These are phyloP conservation scores for Fusarium xyrophilum DNA, from an alignment of 2,329 filamentous ascomycete species.

Conservation along the genomic window DNA sequence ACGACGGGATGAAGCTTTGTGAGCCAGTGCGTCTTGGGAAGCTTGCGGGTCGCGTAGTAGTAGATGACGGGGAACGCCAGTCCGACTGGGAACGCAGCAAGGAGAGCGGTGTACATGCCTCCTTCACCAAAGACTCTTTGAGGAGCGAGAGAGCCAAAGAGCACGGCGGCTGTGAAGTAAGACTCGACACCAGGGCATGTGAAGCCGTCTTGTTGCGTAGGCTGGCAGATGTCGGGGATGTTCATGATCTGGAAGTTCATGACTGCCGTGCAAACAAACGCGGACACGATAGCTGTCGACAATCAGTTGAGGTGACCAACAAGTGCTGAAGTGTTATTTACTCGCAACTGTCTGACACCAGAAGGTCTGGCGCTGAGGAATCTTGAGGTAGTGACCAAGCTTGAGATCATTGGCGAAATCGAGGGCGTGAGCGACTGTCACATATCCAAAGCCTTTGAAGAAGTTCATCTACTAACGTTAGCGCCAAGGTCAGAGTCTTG, in stretches of 20 bases:
- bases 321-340: background rate
- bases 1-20: slow-evolving; percentile 54
- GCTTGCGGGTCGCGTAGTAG: slow-evolving; percentile 47
- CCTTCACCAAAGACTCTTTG: slow-evolving; percentile 47
- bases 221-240: slow-evolving; percentile 49
- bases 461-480: slow-evolving; percentile 49
- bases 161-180: slow-evolving; percentile 50
- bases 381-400: slow-evolving; percentile 55
- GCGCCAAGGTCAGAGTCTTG: accelerated
- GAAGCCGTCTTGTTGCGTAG: slow-evolving; percentile 46
- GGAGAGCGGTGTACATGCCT: slow-evolving; percentile 47
- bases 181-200: slow-evolving; percentile 50
- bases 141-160: slow-evolving; percentile 52
- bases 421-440: slow-evolving; percentile 48
- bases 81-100: slow-evolving; percentile 52
- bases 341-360: slow-evolving; percentile 46
- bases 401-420: slow-evolving; percentile 49
- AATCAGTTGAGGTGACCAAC: background rate
- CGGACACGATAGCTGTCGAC: slow-evolving; percentile 42
- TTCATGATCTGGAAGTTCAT: slow-evolving; percentile 49
- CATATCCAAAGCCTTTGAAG: slow-evolving; percentile 54
- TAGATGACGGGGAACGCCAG: slow-evolving; percentile 47
- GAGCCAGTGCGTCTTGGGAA: slow-evolving; percentile 45
- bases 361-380: slow-evolving; percentile 48
- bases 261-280: slow-evolving; percentile 46